Percentiles rank a stretch among this genome's conserved stretches.
Evolutionary conservation across 75 land plant species (phyloP).

Genomic region (Cunninghamia lanceolata): DNA sequence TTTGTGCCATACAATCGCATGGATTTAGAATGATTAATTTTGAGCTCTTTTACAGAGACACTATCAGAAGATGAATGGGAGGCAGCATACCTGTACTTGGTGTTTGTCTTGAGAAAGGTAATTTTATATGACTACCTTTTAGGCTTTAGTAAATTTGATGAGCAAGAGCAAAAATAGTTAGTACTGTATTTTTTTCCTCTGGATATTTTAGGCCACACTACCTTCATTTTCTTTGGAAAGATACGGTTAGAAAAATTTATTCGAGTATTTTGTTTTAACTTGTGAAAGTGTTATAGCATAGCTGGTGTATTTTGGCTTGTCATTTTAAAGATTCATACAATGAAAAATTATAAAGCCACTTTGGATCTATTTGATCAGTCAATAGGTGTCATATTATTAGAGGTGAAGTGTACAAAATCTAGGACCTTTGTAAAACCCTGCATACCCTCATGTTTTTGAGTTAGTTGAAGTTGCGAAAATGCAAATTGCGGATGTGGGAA

Average conservation of each 20-base stretch:
- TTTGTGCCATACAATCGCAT: not conserved
- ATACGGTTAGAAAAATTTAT: not conserved
- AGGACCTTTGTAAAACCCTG: not conserved
- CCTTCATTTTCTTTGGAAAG: not conserved
- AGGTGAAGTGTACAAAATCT: not conserved
- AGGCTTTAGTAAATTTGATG: not conserved
- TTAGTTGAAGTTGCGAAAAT: not conserved
- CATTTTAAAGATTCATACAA: not conserved
- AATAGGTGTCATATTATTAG: not conserved
- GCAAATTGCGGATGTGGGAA: not conserved
- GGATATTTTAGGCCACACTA: not conserved
- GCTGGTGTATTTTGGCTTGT: not conserved
- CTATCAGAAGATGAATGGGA: slow-evolving; percentile 93
- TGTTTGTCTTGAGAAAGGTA: slow-evolving; percentile 87
- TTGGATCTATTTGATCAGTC: not conserved
- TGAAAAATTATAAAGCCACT: not conserved
- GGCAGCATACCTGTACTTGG: slow-evolving; percentile 78
- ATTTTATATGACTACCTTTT: not conserved
- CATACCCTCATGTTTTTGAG: not conserved
- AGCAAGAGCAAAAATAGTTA: not conserved
- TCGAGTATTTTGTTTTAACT: not conserved
- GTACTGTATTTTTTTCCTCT: not conserved
- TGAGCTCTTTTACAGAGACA: slow-evolving; percentile 32
- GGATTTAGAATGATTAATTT: not conserved
- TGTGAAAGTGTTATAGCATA: not conserved